Evolutionary conservation across 2,329 filamentous ascomycete species (phyloP).

Genomic region (Verticillium tricorpus): DNA sequence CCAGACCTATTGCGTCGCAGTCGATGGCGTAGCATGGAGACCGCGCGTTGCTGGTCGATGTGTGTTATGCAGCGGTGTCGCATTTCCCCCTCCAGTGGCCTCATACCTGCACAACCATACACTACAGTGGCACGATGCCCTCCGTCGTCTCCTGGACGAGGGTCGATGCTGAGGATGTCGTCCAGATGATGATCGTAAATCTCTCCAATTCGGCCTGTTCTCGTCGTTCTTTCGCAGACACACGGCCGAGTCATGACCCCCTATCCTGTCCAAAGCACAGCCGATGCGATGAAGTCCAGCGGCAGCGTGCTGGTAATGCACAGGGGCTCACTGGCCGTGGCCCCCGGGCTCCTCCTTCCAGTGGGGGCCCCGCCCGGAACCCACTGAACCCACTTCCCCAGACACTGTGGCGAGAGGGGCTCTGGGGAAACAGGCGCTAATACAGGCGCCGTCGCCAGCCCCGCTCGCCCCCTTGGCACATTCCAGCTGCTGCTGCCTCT

Average conservation of each 20-base stretch:
- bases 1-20: neutral
- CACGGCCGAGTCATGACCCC: neutral
- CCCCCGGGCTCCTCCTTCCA: neutral
- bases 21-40: neutral
- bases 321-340: neutral
- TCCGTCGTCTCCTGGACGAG: neutral
- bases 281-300: neutral
- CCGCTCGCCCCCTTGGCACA: neutral
- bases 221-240: neutral
- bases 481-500: neutral
- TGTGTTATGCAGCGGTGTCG: neutral
- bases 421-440: constrained; percentile 13
- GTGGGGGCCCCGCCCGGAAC: constrained; percentile 5
- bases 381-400: constrained; percentile 13
- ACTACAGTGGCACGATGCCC: neutral
- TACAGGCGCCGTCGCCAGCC: constrained; percentile 1
- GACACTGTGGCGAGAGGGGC: constrained; percentile 11
- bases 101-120: neutral
- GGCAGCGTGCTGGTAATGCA: neutral
- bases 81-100: neutral
- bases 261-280: neutral
- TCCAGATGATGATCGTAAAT: neutral
- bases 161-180: neutral
- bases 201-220: neutral
- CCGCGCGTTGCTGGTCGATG: neutral